Base-by-base conservation (phyloP, 768 basidiomycete species). In the Chalciporus sphaerocephalus region DNA sequence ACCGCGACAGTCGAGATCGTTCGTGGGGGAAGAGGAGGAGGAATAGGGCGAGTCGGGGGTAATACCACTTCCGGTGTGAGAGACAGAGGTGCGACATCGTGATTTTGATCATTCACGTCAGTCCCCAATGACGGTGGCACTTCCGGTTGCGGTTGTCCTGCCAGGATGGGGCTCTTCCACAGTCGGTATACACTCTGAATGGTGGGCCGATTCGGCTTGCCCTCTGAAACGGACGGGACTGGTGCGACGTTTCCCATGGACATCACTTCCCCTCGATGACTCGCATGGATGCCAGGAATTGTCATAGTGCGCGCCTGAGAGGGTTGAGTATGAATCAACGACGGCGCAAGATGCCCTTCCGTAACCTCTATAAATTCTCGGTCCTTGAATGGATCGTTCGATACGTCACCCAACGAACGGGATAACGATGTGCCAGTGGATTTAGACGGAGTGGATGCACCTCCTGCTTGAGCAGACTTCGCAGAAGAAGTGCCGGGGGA, bases 201-300 rank as follows among this genome's bases (percentile, higher is more conserved):
- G 17, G 79, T 76, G 8, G 78, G 76, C 38, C 74, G 72, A 61
- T 78, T 60, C 12, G 57, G 54, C 48, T 65, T 64, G 40, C 62
- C 65, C 17, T 75, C 72, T 9, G 69, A 50, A 0, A 68, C 57
- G 35, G 69, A 65, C 5, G 76, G 72, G 20, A 59, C 50, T 2
- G 74, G 71, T 10, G 85, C 80, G 45, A 79, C 78, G 55, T 87
- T 83, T 10, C 90, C 90, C 74, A 92, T 75, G 4, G 88, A 85
- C 82, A 88, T 87, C 34, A 91, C 79, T 50, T 92, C 87, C 8
- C 85, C 86, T n/a, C 79, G 80, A 57, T 91, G 84, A 54, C 82
- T 87, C 3, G 80, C 87, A 56, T 91, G 89, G 48, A 92, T 92
- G 2, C 87, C 87, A 8, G 90, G 90, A 51, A 92, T 92, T 12